Percentiles rank a stretch among this genome's conserved stretches.
These are phyloP conservation scores for Salvia hispanica DNA, from an alignment of 257 asterid genomes.

Conservation along the genomic window DNA sequence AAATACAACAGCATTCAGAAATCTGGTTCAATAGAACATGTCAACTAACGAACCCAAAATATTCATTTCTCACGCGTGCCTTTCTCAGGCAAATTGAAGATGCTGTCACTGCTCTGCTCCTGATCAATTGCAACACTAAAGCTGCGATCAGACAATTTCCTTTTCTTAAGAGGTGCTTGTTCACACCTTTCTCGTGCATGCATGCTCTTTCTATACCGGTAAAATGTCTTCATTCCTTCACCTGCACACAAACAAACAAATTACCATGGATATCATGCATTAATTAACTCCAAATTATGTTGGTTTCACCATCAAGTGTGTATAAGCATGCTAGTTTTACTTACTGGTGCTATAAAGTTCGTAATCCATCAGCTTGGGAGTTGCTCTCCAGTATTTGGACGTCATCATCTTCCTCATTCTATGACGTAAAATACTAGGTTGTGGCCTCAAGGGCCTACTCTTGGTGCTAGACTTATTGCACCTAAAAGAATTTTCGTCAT, in stretches of 20 bases:
- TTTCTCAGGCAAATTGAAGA: constrained; percentile 62
- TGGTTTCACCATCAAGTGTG: background rate
- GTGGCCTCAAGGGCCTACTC: constrained; percentile 63
- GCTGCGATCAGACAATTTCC: constrained; percentile 59
- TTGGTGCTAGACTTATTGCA: constrained; percentile 67
- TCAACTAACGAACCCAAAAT: constrained; percentile 26
- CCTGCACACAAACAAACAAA: constrained; percentile 41
- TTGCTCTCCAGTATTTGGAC: constrained; percentile 71
- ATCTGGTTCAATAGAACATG: constrained; percentile 6
- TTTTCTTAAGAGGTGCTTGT: constrained; percentile 61
- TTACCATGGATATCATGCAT: constrained; percentile 1
- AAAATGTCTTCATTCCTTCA: constrained; percentile 65
- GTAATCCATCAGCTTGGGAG: constrained; percentile 63
- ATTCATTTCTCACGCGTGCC: constrained; percentile 40
- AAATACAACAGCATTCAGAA: constrained; percentile 30
- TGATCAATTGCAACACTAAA: constrained; percentile 57
- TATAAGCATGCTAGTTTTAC: constrained; percentile 33
- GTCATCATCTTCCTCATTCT: constrained; percentile 74
- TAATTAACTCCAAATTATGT: background rate
- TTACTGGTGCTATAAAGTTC: constrained; percentile 62
- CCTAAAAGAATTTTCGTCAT: constrained; percentile 87
- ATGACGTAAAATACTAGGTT: constrained; percentile 54
- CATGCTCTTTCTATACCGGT: constrained; percentile 59
- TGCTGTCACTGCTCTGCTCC: constrained; percentile 69
- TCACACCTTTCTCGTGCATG: constrained; percentile 58